A percentile compares a stretch with the other conserved stretches of the same genome.
Conservation (phyloP, 164 flowering plant species). For the Magnolia sinica region DNA sequence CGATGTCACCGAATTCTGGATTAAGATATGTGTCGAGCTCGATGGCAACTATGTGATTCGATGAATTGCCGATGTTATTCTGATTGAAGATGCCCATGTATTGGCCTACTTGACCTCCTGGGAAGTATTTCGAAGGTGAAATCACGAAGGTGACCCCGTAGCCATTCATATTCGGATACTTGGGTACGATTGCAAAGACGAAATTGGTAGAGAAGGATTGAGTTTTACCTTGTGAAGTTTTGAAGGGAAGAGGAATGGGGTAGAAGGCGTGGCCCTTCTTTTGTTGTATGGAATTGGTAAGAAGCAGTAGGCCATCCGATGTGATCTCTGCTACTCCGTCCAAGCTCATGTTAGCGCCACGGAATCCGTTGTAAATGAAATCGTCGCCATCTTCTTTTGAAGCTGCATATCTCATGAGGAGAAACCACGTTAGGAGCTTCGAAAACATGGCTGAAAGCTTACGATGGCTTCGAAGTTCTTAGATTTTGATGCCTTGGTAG, state of each 20-base stretch:
- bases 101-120: neutral
- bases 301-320: constrained; percentile 13
- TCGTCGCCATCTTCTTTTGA: neutral
- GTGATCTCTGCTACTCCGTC: constrained; percentile 23
- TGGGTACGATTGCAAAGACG: neutral
- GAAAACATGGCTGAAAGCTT: neutral
- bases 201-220: neutral
- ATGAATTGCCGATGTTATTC: neutral
- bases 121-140: neutral
- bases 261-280: neutral
- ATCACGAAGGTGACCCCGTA: constrained; percentile 3
- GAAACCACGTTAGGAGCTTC: constrained; percentile 1
- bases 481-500: too few species aligned
- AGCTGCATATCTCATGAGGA: neutral
- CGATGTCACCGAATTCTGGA: neutral
- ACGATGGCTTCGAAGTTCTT: too few species aligned
- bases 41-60: neutral
- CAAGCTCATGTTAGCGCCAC: constrained; percentile 18
- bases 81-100: constrained; percentile 1
- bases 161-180: neutral
- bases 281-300: constrained; percentile 14
- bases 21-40: constrained; percentile 3
- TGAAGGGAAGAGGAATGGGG: neutral
- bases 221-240: neutral
- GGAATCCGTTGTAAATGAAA: constrained; percentile 10